phyloP scores from a whole-genome alignment of 371 early-diverging fungal species.

The Mucor circinelloides region DNA sequence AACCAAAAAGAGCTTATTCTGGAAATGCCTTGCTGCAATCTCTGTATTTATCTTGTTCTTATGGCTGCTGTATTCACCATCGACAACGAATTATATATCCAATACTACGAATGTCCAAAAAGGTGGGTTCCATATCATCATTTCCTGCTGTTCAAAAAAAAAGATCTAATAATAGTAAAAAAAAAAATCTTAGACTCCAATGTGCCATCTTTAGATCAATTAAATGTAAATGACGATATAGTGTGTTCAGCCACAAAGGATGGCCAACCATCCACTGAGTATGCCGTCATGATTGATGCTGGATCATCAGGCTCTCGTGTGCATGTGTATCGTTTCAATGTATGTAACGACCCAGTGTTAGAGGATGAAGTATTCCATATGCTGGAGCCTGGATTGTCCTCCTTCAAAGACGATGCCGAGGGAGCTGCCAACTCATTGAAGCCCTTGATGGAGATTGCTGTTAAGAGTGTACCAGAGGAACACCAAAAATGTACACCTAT shows the following conservation, averaged over 20 bases:
- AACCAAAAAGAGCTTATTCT: conserved; percentile 18
- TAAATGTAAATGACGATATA: background rate
- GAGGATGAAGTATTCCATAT: conserved; percentile 85
- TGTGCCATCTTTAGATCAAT: conserved; percentile 12
- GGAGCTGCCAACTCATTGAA: conserved; percentile 82
- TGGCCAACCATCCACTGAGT: conserved; percentile 57
- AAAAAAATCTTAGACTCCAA: conserved; percentile 1
- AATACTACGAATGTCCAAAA: background rate
- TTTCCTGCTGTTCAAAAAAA: no score
- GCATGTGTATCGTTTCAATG: conserved; percentile 87
- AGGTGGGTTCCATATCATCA: no score
- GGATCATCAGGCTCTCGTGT: conserved; percentile 96
- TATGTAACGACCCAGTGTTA: conserved; percentile 71
- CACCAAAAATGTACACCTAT: conserved; percentile 82
- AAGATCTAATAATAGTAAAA: background rate
- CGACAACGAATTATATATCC: background rate
- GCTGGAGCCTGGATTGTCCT: conserved; percentile 82
- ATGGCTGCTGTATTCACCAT: conserved; percentile 15
- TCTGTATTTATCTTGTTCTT: conserved; percentile 10
- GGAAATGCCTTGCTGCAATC: conserved; percentile 17
- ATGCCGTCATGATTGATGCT: conserved; percentile 87
- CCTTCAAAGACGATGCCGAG: conserved; percentile 61
- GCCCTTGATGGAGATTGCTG: conserved; percentile 70
- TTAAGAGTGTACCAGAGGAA: conserved; percentile 55
- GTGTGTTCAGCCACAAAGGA: conserved; percentile 60